Conservation (phyloP, 768 basidiomycete genomes). For the Lenzites betulinus region DNA sequence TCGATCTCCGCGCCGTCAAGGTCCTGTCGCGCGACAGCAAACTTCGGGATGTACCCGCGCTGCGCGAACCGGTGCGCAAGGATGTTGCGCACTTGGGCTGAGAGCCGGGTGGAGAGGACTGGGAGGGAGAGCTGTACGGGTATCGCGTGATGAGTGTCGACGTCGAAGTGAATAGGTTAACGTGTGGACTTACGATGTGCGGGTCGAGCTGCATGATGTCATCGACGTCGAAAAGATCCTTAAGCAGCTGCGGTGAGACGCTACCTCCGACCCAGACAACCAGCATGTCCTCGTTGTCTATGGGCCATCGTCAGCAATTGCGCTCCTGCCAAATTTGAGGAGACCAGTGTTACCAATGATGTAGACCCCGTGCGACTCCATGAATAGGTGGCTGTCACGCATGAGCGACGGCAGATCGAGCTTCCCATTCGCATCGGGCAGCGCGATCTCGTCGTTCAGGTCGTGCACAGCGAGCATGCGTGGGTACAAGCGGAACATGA, state of each 20-base stretch:
- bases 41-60: slow-evolving; percentile 55
- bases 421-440: slow-evolving; percentile 64
- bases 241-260: slow-evolving; percentile 77
- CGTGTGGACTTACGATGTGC: slow-evolving; percentile 56
- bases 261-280: slow-evolving; percentile 91
- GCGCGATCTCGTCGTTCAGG: slow-evolving; percentile 66
- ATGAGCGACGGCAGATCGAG: slow-evolving; percentile 74
- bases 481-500: slow-evolving; percentile 86
- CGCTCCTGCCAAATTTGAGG: background rate
- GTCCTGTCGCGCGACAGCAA: slow-evolving; percentile 86
- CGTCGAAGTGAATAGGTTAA: background rate
- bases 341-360: slow-evolving; percentile 65
- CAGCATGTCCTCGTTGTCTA: slow-evolving; percentile 86
- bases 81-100: slow-evolving; percentile 84
- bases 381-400: slow-evolving; percentile 80
- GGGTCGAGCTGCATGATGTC: slow-evolving; percentile 71
- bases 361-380: slow-evolving; percentile 93
- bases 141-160: too few species aligned
- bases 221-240: slow-evolving; percentile 84
- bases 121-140: slow-evolving; percentile 50
- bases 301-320: background rate
- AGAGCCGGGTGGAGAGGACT: slow-evolving; percentile 68
- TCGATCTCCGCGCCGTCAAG: slow-evolving; percentile 92
- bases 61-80: slow-evolving; percentile 64
- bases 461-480: slow-evolving; percentile 87